Conservation (phyloP, 108 stramenopile species). For the Poteriospumella lacustris region DNA sequence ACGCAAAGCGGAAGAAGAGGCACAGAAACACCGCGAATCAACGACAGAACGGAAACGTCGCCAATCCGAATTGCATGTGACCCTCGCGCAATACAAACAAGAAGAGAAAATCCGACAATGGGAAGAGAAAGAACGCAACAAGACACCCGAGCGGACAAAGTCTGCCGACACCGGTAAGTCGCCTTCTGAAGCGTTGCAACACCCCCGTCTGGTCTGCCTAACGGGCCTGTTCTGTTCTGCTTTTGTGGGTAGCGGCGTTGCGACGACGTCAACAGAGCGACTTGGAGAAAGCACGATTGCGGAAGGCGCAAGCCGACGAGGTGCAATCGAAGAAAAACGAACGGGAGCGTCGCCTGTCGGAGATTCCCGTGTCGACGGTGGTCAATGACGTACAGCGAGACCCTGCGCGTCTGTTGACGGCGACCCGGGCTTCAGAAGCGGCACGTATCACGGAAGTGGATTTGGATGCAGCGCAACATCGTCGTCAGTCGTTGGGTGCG, state of each 20-base stretch:
- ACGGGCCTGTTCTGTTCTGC: no score
- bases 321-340: background rate
- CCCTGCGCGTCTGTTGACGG: background rate
- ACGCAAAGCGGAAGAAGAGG: no score
- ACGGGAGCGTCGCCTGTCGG: background rate
- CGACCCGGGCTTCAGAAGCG: background rate
- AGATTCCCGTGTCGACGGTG: background rate
- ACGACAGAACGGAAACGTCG: background rate
- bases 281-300: background rate
- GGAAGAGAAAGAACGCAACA: no score
- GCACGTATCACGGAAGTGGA: background rate
- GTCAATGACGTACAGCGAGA: background rate
- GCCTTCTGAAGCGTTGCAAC: no score
- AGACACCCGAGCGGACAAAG: no score
- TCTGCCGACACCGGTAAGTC: no score
- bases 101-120: no score
- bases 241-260: background rate
- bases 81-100: background rate
- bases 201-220: no score
- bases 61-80: background rate
- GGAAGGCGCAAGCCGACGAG: background rate
- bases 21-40: no score
- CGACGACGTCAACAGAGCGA: background rate
- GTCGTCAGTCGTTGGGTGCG: background rate
- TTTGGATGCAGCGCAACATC: background rate